A percentile compares a stretch with the other conserved stretches of the same genome.
Evolutionary conservation across 1,139 yeast genomes (phyloP).

Genomic region (Blastobotrys raffinosifermentans): DNA sequence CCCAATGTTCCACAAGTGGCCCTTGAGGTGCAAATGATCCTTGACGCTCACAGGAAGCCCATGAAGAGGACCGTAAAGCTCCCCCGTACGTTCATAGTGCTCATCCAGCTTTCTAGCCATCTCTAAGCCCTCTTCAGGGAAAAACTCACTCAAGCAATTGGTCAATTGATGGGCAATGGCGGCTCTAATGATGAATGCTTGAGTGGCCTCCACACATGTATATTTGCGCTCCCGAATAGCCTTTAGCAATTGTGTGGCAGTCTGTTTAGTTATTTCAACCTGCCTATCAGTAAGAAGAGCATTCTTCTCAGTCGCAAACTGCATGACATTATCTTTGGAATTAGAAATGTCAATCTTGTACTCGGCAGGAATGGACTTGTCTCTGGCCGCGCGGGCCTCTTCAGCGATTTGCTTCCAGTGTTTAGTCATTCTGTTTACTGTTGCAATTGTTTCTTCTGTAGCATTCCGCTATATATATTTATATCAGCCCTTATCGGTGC

Average conservation of each 20-base stretch:
- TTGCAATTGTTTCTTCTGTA: no score
- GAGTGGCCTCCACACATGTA: slow-evolving; percentile 12
- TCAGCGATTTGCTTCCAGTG: slow-evolving; percentile 4
- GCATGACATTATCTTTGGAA: slow-evolving; percentile 3
- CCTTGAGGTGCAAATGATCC: slow-evolving; percentile 56
- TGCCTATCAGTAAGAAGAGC: not conserved
- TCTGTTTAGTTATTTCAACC: slow-evolving; percentile 6
- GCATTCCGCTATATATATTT: no score
- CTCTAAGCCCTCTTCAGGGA: slow-evolving; percentile 28
- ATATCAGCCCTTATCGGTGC: no score
- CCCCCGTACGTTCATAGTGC: slow-evolving; percentile 31
- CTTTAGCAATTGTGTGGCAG: slow-evolving; percentile 3
- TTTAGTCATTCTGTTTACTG: no score
- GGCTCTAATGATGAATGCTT: slow-evolving; percentile 46
- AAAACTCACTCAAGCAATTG: slow-evolving; percentile 31
- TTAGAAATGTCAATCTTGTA: not conserved
- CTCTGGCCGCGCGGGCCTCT: slow-evolving; percentile 3
- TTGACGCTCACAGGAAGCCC: slow-evolving; percentile 48
- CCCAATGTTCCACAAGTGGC: slow-evolving; percentile 20
- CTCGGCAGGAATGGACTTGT: slow-evolving; percentile 1
- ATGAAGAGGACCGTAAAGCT: slow-evolving; percentile 41
- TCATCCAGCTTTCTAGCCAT: slow-evolving; percentile 39
- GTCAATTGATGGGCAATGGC: slow-evolving; percentile 53
- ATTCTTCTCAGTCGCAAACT: slow-evolving; percentile 1
- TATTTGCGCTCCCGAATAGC: slow-evolving; percentile 6